Conservation (phyloP, 2,329 filamentous ascomycete genomes). For the Colletotrichum eremochloae region DNA sequence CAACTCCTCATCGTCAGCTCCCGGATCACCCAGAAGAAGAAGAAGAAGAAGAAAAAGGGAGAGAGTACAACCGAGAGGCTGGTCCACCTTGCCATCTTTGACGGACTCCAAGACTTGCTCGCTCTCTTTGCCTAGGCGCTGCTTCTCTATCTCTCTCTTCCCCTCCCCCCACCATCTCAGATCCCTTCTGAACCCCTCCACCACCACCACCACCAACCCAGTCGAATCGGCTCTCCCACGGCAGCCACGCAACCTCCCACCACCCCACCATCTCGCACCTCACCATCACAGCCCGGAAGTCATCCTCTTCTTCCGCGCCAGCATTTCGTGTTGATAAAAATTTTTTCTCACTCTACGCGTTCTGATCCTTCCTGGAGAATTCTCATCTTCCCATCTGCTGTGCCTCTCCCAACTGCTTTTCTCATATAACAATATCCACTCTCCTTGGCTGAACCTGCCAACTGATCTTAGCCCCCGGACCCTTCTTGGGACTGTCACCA, state of each 20-base stretch:
- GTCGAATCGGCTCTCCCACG: slow-evolving; percentile 43
- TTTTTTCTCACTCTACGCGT: slow-evolving; percentile 7
- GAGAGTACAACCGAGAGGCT: not conserved
- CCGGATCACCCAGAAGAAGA: not conserved
- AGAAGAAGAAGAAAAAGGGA: not conserved
- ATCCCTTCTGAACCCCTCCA: slow-evolving; percentile 38
- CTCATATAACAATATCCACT: slow-evolving; percentile 22
- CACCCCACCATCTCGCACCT: slow-evolving; percentile 30
- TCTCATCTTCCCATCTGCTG: slow-evolving; percentile 17
- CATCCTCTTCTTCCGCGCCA: slow-evolving; percentile 37
- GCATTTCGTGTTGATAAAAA: slow-evolving; percentile 18
- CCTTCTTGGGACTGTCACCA: slow-evolving; percentile 11
- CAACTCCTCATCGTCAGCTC: slow-evolving; percentile 5
- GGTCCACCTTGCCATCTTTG: slow-evolving; percentile 19
- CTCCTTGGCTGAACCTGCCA: slow-evolving; percentile 19
- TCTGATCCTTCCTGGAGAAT: slow-evolving; percentile 11
- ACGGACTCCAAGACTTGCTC: slow-evolving; percentile 24
- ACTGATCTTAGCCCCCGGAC: slow-evolving; percentile 8
- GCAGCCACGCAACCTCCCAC: slow-evolving; percentile 42
- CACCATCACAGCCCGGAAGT: slow-evolving; percentile 31
- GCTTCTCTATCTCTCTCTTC: slow-evolving; percentile 14
- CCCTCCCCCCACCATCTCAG: slow-evolving; percentile 34
- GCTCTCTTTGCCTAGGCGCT: slow-evolving; percentile 17
- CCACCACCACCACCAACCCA: slow-evolving; percentile 36
- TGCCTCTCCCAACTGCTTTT: slow-evolving; percentile 15